Evolutionary conservation across 208 protist species (phyloP).

Genomic region (Trypanosoma rangeli): DNA sequence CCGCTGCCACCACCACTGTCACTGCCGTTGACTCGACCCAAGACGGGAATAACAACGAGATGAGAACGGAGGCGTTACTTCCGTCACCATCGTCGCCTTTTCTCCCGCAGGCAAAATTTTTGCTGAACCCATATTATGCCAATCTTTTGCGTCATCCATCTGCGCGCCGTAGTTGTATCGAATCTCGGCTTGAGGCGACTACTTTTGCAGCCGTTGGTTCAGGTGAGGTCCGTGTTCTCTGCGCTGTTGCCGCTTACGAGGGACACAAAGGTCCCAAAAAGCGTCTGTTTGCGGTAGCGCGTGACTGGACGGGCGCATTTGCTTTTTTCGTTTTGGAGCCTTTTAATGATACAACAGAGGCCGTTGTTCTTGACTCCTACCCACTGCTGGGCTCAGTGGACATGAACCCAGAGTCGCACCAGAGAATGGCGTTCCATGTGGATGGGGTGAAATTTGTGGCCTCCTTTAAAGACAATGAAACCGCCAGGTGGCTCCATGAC

Average conservation of each 20-base stretch:
- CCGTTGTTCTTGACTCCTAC: slow-evolving; percentile 22
- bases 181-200: slow-evolving; percentile 29
- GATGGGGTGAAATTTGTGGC: slow-evolving; percentile 26
- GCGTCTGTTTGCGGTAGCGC: slow-evolving; percentile 24
- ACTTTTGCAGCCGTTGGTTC: slow-evolving; percentile 15
- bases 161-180: slow-evolving; percentile 11
- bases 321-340: slow-evolving; percentile 27
- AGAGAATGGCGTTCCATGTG: slow-evolving; percentile 11
- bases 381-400: slow-evolving; percentile 30
- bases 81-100: slow-evolving; percentile 24
- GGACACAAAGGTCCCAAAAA: slow-evolving; percentile 14
- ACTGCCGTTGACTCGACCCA: not conserved
- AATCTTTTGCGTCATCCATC: slow-evolving; percentile 9
- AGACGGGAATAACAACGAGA: not conserved
- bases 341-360: slow-evolving; percentile 10
- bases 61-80: slow-evolving; percentile 6
- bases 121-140: slow-evolving; percentile 28
- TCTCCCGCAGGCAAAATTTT: slow-evolving; percentile 20
- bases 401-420: slow-evolving; percentile 7
- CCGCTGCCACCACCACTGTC: slow-evolving; percentile 1
- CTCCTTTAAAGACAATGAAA: slow-evolving; percentile 13
- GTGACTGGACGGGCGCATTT: slow-evolving; percentile 36
- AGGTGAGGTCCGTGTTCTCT: slow-evolving; percentile 30
- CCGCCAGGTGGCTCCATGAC: slow-evolving; percentile 24
- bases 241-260: slow-evolving; percentile 21